A percentile compares a stretch with the other conserved stretches of the same genome.
Evolutionary conservation across 2,329 filamentous ascomycete species (phyloP).

Genomic region (Paecilomyces variotii): DNA sequence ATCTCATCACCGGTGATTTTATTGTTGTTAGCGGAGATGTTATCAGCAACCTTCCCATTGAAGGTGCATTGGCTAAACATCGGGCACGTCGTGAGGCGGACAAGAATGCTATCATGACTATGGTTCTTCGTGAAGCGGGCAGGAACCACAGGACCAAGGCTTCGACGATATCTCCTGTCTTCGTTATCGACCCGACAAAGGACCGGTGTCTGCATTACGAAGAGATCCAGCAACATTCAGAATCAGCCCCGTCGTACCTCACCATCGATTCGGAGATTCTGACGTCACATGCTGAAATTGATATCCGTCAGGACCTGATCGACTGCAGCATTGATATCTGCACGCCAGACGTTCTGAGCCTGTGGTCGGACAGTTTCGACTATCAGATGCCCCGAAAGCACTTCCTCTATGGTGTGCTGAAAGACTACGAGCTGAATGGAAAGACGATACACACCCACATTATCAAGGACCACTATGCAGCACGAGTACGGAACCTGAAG

Average conservation of each 20-base stretch:
- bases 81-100: conserved; percentile 71
- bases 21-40: conserved; percentile 88
- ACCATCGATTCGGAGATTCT: conserved; percentile 74
- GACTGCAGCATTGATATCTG: conserved; percentile 96
- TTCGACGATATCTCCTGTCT: conserved; percentile 68
- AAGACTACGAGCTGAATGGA: conserved; percentile 94
- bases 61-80: conserved; percentile 68
- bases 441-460: conserved; percentile 95
- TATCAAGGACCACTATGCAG: conserved; percentile 73
- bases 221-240: conserved; percentile 63
- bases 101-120: conserved; percentile 96
- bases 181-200: conserved; percentile 73
- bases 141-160: conserved; percentile 68
- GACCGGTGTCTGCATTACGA: conserved; percentile 89
- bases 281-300: conserved; percentile 64
- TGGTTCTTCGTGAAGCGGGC: conserved; percentile 75
- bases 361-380: conserved; percentile 98
- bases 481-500: conserved; percentile 74
- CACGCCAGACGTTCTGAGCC: conserved; percentile 84
- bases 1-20: conserved; percentile 82
- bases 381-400: conserved; percentile 84
- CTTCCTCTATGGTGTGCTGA: conserved; percentile 84
- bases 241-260: conserved; percentile 48
- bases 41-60: conserved; percentile 82
- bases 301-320: conserved; percentile 78